Conservation (phyloP, 306 rosid genomes). For the Lathyrus tuberosus region DNA sequence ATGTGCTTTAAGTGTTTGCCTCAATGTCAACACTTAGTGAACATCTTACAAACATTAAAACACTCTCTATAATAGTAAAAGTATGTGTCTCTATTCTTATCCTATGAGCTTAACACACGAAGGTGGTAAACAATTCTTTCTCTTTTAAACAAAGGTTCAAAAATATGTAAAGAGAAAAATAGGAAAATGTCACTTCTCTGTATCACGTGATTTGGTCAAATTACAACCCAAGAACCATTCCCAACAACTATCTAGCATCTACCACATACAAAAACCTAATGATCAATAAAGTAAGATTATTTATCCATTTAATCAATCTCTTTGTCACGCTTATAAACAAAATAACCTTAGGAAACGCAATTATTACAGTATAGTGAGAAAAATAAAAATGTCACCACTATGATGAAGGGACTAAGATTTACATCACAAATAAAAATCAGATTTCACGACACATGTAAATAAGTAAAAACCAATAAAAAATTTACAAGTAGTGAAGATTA, state of each 20-base stretch:
- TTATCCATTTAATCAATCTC: neutral
- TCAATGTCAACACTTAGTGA: neutral
- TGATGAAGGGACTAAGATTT: too few species aligned
- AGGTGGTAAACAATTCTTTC: slow-evolving; percentile 10
- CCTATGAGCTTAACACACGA: neutral
- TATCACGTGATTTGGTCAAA: too few species aligned
- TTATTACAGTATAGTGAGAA: slow-evolving; percentile 7
- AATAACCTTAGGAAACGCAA: slow-evolving; percentile 23
- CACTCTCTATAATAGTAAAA: neutral
- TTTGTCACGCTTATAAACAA: slow-evolving; percentile 9
- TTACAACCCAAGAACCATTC: slow-evolving; percentile 21
- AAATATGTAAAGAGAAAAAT: too few species aligned
- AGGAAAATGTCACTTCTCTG: too few species aligned
- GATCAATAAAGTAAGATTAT: slow-evolving; percentile 30
- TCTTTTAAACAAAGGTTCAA: too few species aligned
- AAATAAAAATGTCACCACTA: slow-evolving; percentile 18
- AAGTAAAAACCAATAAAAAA: slow-evolving; percentile 24
- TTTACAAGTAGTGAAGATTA: slow-evolving; percentile 26
- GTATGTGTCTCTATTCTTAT: neutral
- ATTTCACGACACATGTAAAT: slow-evolving; percentile 28
- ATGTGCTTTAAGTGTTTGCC: neutral
- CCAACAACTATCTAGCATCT: neutral
- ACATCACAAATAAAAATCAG: too few species aligned
- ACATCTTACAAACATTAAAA: slow-evolving; percentile 7
- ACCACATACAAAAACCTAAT: slow-evolving; percentile 18